Evolutionary conservation across 139 green algal genomes (phyloP).

Genomic region (Closterium sp.): DNA sequence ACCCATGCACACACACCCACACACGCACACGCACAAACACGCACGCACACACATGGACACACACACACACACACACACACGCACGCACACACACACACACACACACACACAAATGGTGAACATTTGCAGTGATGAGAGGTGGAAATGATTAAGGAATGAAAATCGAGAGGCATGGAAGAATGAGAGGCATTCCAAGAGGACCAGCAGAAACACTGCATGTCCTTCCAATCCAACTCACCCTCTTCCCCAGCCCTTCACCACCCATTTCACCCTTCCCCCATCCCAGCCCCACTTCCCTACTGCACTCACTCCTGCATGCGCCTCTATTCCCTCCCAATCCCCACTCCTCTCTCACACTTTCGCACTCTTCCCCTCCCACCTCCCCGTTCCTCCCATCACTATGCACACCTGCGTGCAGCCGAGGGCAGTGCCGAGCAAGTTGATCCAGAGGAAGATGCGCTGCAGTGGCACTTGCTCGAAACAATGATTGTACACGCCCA

Average conservation of each 20-base stretch:
- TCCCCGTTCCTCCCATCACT: neutral
- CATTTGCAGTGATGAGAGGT: too few species aligned
- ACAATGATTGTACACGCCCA: slow-evolving; percentile 73
- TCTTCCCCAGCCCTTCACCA: slow-evolving; percentile 42
- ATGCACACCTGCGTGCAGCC: slow-evolving; percentile 70
- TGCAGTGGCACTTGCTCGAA: slow-evolving; percentile 71
- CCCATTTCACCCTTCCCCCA: slow-evolving; percentile 53
- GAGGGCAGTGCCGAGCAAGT: slow-evolving; percentile 72
- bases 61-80: too few species aligned
- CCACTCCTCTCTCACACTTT: neutral
- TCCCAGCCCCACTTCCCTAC: slow-evolving; percentile 46
- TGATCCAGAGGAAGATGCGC: slow-evolving; percentile 72
- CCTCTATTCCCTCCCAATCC: too few species aligned
- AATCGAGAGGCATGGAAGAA: too few species aligned
- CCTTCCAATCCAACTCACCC: slow-evolving; percentile 61
- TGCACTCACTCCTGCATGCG: neutral
- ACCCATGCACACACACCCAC: too few species aligned
- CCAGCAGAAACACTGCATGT: too few species aligned
- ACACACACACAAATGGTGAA: too few species aligned
- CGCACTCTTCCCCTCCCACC: neutral
- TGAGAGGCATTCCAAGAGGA: too few species aligned
- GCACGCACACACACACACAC: too few species aligned
- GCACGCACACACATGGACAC: too few species aligned
- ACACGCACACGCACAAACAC: too few species aligned
- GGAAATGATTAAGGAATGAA: too few species aligned